Base-by-base conservation (phyloP, 2,329 filamentous ascomycete species). In the Leptographium wingfieldii region DNA sequence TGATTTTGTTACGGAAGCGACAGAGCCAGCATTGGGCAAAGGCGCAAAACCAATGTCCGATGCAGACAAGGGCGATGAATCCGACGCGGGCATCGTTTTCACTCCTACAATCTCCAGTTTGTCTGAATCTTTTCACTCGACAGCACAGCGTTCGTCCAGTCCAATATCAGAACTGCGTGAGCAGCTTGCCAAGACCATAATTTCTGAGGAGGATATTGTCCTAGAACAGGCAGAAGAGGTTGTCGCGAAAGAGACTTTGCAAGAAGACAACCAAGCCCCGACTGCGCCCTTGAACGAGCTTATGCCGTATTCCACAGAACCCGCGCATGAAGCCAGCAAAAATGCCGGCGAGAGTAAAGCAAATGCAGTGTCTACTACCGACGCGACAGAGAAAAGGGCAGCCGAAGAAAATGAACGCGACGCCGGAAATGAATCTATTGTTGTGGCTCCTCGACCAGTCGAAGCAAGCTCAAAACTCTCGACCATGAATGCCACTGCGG, bases 341-440 rank as follows among this genome's bases (percentile, higher is more conserved):
- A 55, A 40, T n/a, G n/a, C 53, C 12, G 11, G 27, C 10, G 19
- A 16, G 16, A 33, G 9, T 19, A 29, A 48, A 25, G 12, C n/a
- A 2, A 27, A 40, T 3, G 25, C 4, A 6, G 31, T 10, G 10
- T 3, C 53, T 25, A 16, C 10, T 4, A 33, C 22, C 12, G n/a
- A 14, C 33, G 11, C 3, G n/a, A 16, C n/a, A 16, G 12, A 9
- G 33, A 10, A 38, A 19, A 56, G 19, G 9, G 4, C 55, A 59
- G 60, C 60, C 55, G 56, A 58, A 3, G 62, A 63, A 2, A 27
- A 14, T 3, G 62, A 62, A 19, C 19, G 43, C 14, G 67, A 68
- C 31, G 57, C 65, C 4, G 67, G 65, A n/a, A 70, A 73, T 7
- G 63, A 62, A 0, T 69, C 70, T 1, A 66, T 69, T 27, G 55